phyloP scores from a whole-genome alignment of 2,329 filamentous ascomycete genomes.

The Nannizziopsis barbatae region DNA sequence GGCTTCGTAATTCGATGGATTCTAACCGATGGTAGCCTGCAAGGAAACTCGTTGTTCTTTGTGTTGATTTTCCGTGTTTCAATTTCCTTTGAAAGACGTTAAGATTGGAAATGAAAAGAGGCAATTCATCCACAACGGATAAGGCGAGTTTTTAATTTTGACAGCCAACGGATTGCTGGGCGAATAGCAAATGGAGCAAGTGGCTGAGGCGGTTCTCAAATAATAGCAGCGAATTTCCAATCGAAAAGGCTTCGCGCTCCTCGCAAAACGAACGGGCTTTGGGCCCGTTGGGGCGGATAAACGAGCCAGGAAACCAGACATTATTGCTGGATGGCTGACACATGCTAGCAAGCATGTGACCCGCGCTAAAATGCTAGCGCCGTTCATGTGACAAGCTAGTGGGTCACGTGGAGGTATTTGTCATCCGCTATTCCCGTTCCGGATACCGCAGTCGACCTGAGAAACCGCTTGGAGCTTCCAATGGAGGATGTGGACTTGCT shows the following conservation, averaged over 20 bases:
- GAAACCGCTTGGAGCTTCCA: not conserved
- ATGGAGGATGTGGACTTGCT: not conserved
- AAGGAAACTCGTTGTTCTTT: not conserved
- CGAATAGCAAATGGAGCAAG: not conserved
- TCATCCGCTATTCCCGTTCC: not conserved
- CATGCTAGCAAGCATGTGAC: conserved; percentile 6
- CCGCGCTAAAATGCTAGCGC: conserved; percentile 5
- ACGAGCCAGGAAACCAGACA: not conserved
- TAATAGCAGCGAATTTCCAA: not conserved
- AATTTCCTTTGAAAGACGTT: not conserved
- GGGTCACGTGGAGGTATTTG: conserved; percentile 1
- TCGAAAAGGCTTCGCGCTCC: not conserved
- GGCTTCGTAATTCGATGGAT: not conserved
- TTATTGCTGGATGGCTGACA: not conserved
- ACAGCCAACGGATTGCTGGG: not conserved
- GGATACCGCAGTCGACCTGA: not conserved
- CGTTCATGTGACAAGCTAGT: conserved; percentile 4
- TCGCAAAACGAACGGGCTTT: no score
- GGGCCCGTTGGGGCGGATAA: not conserved
- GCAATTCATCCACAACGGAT: not conserved
- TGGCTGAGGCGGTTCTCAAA: no score
- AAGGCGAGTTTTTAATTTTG: not conserved
- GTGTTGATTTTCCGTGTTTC: not conserved
- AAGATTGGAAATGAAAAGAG: no score
- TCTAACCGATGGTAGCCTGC: conserved; percentile 5